Conservation (phyloP, 2,329 filamentous ascomycete genomes). For the Exophiala oligosperma region DNA sequence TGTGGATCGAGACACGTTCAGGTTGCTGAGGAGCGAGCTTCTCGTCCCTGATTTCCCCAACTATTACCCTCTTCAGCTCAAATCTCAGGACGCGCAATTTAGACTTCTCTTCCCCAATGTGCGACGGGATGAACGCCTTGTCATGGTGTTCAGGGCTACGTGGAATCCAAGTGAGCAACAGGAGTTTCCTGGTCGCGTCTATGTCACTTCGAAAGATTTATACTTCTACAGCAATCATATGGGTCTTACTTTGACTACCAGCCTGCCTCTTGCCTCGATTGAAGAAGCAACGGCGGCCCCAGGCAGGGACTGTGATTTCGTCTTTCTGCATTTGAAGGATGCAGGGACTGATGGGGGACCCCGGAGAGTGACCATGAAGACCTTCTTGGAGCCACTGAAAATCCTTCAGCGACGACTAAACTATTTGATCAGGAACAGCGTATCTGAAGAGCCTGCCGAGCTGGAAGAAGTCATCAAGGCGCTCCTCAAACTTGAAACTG, state of each 20-base stretch:
- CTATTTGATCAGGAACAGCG: slow-evolving; percentile 77
- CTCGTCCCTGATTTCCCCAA: slow-evolving; percentile 58
- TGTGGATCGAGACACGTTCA: slow-evolving; percentile 48
- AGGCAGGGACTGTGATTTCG: slow-evolving; percentile 87
- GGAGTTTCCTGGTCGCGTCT: slow-evolving; percentile 81
- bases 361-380: slow-evolving; percentile 81
- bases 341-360: slow-evolving; percentile 62
- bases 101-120: slow-evolving; percentile 84
- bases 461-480: slow-evolving; percentile 70
- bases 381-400: slow-evolving; percentile 83
- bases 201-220: slow-evolving; percentile 81
- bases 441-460: slow-evolving; percentile 67
- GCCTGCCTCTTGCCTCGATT: slow-evolving; percentile 72
- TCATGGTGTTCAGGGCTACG: slow-evolving; percentile 88
- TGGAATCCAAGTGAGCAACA: slow-evolving; percentile 78
- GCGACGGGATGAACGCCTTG: slow-evolving; percentile 73
- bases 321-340: slow-evolving; percentile 78
- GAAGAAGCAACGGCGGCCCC: slow-evolving; percentile 86
- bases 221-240: slow-evolving; percentile 98
- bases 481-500: slow-evolving; percentile 72
- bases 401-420: slow-evolving; percentile 83
- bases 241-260: slow-evolving; percentile 82
- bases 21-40: slow-evolving; percentile 37
- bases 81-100: slow-evolving; percentile 89
- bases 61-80: slow-evolving; percentile 78